phyloP scores from a whole-genome alignment of 495 filamentous ascomycete species.

The Penicillium angulare region DNA sequence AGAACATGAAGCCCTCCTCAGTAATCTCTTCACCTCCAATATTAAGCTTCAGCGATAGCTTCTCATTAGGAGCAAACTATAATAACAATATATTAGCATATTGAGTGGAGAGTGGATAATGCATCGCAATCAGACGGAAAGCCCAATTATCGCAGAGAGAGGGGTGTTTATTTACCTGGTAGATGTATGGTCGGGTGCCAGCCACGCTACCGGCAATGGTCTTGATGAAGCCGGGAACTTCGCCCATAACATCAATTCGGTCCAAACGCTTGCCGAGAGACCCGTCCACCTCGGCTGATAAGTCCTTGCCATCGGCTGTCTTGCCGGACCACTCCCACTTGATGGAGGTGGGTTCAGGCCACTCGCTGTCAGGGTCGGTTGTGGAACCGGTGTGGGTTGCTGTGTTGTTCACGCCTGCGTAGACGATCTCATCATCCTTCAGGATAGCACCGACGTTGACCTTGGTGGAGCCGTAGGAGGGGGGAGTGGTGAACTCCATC shows the following conservation, averaged over 20 bases:
- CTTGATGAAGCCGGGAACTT: constrained; percentile 95
- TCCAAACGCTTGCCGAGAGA: constrained; percentile 69
- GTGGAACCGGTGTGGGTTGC: constrained; percentile 66
- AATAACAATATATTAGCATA: no score
- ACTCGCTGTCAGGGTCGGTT: constrained; percentile 74
- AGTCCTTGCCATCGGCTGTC: constrained; percentile 69
- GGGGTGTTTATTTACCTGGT: constrained; percentile 61
- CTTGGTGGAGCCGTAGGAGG: constrained; percentile 84
- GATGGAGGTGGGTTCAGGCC: constrained; percentile 78
- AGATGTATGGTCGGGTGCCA: constrained; percentile 95
- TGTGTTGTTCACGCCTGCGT: constrained; percentile 60
- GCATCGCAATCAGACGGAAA: not conserved
- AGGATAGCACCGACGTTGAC: constrained; percentile 82
- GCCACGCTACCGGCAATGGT: constrained; percentile 80
- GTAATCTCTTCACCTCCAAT: constrained; percentile 70
- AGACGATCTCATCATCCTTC: constrained; percentile 77
- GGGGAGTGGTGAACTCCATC: constrained; percentile 97
- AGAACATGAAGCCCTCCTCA: constrained; percentile 76
- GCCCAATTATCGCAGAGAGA: not conserved
- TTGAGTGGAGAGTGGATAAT: no score
- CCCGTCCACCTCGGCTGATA: constrained; percentile 67
- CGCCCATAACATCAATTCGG: constrained; percentile 92
- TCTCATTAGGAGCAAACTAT: constrained; percentile 64
- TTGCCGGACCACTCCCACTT: constrained; percentile 78
- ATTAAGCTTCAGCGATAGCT: constrained; percentile 74